Percentiles rank a stretch among this genome's conserved stretches.
Evolutionary conservation across 768 basidiomycete species (phyloP).

Genomic region (Trametes cubensis): DNA sequence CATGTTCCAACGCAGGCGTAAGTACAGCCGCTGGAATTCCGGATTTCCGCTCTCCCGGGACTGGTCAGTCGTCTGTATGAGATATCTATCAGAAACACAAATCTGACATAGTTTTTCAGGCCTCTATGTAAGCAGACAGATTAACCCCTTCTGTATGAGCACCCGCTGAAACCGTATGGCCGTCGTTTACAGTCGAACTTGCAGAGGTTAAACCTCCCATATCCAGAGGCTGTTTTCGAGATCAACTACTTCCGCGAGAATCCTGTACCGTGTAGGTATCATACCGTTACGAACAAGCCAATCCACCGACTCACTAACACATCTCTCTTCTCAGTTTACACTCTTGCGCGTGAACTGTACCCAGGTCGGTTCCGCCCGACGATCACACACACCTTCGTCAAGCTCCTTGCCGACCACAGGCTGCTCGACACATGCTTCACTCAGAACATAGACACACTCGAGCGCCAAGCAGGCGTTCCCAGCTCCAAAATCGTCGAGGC

Average conservation of each 20-base stretch:
- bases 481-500: constrained; percentile 83
- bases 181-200: constrained; percentile 63
- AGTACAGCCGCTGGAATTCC: constrained; percentile 51
- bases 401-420: constrained; percentile 68
- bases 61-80: constrained; percentile 24
- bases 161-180: too few species aligned
- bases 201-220: constrained; percentile 76
- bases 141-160: too few species aligned
- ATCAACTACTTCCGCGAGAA: constrained; percentile 81
- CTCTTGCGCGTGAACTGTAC: constrained; percentile 89
- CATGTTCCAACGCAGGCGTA: constrained; percentile 34
- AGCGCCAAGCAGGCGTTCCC: constrained; percentile 80
- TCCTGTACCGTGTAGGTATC: constrained; percentile 72
- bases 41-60: constrained; percentile 56
- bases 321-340: constrained; percentile 59
- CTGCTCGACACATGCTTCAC: constrained; percentile 82
- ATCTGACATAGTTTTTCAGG: constrained; percentile 1
- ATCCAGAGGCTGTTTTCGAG: constrained; percentile 95
- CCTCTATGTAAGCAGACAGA: constrained; percentile 24
- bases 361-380: constrained; percentile 91
- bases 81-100: too few species aligned
- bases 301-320: not conserved
- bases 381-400: constrained; percentile 86
- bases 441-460: constrained; percentile 93
- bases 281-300: not conserved